phyloP scores from a whole-genome alignment of 164 flowering plant species.

The Magnolia kwangsiensis region DNA sequence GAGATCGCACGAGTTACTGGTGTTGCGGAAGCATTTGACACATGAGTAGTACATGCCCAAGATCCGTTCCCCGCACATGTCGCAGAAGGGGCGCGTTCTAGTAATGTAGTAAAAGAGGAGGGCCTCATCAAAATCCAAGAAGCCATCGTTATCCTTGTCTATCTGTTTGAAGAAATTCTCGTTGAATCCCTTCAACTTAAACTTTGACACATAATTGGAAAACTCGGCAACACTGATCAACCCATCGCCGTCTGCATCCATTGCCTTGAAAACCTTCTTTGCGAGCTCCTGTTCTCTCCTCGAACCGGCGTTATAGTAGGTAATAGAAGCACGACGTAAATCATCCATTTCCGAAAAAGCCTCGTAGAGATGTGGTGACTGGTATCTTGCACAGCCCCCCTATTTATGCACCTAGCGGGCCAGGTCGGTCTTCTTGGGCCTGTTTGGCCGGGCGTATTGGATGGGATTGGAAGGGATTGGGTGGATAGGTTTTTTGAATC shows the following conservation, averaged over 20 bases:
- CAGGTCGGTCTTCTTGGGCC: too few species aligned
- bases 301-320: neutral
- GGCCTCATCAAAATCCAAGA: neutral
- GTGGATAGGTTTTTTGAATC: too few species aligned
- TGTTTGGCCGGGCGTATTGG: too few species aligned
- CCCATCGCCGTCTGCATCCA: neutral
- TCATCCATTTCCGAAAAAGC: neutral
- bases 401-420: too few species aligned
- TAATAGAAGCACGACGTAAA: neutral
- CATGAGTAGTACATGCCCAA: neutral
- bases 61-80: neutral
- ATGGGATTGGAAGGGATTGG: too few species aligned
- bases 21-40: neutral
- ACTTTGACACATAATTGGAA: neutral
- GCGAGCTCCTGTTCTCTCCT: neutral
- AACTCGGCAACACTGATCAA: neutral
- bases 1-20: neutral
- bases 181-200: neutral
- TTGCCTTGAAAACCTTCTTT: neutral
- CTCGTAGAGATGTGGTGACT: too few species aligned
- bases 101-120: neutral
- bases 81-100: neutral
- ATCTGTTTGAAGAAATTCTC: neutral
- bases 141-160: neutral
- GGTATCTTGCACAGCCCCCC: too few species aligned